A percentile compares a stretch with the other conserved stretches of the same genome.
phyloP scores from a whole-genome alignment of 2,329 filamentous ascomycete genomes.

The Calonectria hawksworthii region DNA sequence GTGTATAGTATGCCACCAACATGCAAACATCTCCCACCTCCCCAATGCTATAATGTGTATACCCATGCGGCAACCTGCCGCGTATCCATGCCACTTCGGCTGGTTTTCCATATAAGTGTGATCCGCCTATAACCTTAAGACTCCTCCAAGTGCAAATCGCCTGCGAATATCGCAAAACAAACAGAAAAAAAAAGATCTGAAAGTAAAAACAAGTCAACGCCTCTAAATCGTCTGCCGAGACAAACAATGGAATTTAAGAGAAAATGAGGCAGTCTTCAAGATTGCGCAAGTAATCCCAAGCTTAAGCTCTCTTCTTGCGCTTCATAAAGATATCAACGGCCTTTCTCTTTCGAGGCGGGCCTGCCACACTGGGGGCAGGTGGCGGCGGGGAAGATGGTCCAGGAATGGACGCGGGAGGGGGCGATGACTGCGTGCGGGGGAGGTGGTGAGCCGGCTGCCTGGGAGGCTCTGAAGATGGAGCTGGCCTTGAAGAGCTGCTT shows the following conservation, averaged over 20 bases:
- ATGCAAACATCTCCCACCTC: neutral
- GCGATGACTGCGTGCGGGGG: slow-evolving; percentile 37
- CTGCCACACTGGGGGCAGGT: slow-evolving; percentile 11
- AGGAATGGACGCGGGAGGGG: slow-evolving; percentile 32
- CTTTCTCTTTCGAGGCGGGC: slow-evolving; percentile 58
- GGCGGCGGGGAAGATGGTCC: slow-evolving; percentile 42
- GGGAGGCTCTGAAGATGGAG: slow-evolving; percentile 20
- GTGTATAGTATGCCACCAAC: neutral
- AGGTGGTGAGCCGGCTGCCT: slow-evolving; percentile 29
- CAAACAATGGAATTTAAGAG: slow-evolving; percentile 1
- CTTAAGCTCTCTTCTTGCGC: slow-evolving; percentile 53
- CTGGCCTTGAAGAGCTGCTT: slow-evolving; percentile 23
- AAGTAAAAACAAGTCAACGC: slow-evolving; percentile 5
- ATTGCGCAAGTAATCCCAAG: neutral
- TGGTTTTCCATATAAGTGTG: neutral
- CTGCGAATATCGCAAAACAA: neutral
- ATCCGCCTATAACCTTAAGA: slow-evolving; percentile 4
- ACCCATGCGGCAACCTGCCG: neutral
- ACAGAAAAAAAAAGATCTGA: neutral
- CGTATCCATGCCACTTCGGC: neutral
- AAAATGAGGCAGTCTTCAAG: neutral
- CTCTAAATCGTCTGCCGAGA: neutral
- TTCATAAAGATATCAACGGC: slow-evolving; percentile 65
- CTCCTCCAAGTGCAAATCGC: slow-evolving; percentile 7
- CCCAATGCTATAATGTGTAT: slow-evolving; percentile 6